Conservation (phyloP, 176 grass and related monocot species). For the Ensete ventricosum region DNA sequence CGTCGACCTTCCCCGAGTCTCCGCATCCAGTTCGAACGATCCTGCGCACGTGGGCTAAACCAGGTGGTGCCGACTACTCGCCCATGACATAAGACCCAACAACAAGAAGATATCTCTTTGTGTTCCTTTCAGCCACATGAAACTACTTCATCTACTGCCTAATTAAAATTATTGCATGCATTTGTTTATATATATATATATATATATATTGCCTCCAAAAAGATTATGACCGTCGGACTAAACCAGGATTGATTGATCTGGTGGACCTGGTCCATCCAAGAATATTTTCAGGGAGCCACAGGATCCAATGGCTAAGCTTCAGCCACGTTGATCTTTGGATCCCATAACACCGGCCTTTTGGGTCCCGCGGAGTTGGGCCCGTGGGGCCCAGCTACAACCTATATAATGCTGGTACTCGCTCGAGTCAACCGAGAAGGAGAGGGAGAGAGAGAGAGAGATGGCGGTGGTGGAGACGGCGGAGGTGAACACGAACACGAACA, state of each 20-base stretch:
- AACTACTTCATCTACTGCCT: too few species aligned
- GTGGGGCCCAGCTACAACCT: not conserved
- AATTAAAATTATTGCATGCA: too few species aligned
- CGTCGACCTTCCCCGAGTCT: too few species aligned
- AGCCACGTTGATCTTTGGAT: not conserved
- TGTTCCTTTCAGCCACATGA: not conserved
- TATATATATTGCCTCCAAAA: too few species aligned
- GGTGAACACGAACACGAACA: slow-evolving; percentile 56
- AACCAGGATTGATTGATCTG: not conserved
- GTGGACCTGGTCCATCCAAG: not conserved
- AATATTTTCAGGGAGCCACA: not conserved
- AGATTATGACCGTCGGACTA: too few species aligned
- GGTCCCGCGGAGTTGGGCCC: not conserved
- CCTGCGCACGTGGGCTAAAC: too few species aligned
- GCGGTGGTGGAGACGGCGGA: slow-evolving; percentile 38
- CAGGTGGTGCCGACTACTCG: too few species aligned
- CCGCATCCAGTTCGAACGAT: too few species aligned
- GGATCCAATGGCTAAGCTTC: not conserved
- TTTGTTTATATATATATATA: too few species aligned
- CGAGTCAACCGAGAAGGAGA: not conserved
- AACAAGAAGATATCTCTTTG: not conserved
- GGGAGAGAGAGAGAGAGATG: not conserved
- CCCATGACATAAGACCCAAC: too few species aligned
- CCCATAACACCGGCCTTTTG: not conserved
- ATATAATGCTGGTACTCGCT: not conserved